Percentiles rank a stretch among this genome's conserved stretches.
Evolutionary conservation across 2,329 filamentous ascomycete species (phyloP).

Genomic region (Tolypocladium guangdongense): DNA sequence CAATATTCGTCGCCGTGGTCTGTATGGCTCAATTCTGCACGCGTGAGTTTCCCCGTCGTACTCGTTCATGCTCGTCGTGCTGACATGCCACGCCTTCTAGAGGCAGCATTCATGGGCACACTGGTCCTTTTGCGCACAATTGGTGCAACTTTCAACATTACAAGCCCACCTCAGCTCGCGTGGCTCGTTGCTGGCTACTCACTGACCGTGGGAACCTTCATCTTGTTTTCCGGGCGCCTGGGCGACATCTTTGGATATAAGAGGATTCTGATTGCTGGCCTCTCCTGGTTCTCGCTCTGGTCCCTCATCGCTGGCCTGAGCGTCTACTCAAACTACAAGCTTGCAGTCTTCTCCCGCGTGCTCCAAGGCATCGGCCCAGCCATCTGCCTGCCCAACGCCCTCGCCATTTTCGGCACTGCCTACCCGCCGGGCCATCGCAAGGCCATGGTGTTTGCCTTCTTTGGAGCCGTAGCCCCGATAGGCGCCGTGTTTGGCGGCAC

Average conservation of each 20-base stretch:
- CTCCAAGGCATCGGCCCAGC: slow-evolving; percentile 53
- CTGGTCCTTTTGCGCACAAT: slow-evolving; percentile 38
- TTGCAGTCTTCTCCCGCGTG: slow-evolving; percentile 41
- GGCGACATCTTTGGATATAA: slow-evolving; percentile 49
- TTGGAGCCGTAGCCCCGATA: slow-evolving; percentile 34
- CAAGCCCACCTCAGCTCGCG: slow-evolving; percentile 31
- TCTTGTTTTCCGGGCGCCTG: slow-evolving; percentile 44
- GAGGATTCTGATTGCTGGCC: slow-evolving; percentile 40
- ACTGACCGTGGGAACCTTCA: slow-evolving; percentile 44
- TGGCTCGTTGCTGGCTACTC: slow-evolving; percentile 50
- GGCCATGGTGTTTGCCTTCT: slow-evolving; percentile 46
- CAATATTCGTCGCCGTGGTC: slow-evolving; percentile 28
- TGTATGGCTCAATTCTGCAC: slow-evolving; percentile 34
- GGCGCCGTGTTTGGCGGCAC: slow-evolving; percentile 32
- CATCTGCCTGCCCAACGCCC: slow-evolving; percentile 50
- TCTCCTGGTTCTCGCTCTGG: slow-evolving; percentile 44
- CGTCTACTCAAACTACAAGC: slow-evolving; percentile 25
- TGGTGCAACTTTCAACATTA: slow-evolving; percentile 32
- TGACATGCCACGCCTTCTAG: slow-evolving; percentile 8
- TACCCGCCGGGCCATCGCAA: slow-evolving; percentile 48
- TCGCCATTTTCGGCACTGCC: slow-evolving; percentile 48
- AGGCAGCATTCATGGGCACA: slow-evolving; percentile 20
- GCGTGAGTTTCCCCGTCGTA: slow-evolving; percentile 10
- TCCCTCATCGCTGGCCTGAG: slow-evolving; percentile 34
- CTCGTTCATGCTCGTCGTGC: not conserved